Base-by-base conservation (phyloP, 257 asterid genomes). In the Verbascum thapsus region DNA sequence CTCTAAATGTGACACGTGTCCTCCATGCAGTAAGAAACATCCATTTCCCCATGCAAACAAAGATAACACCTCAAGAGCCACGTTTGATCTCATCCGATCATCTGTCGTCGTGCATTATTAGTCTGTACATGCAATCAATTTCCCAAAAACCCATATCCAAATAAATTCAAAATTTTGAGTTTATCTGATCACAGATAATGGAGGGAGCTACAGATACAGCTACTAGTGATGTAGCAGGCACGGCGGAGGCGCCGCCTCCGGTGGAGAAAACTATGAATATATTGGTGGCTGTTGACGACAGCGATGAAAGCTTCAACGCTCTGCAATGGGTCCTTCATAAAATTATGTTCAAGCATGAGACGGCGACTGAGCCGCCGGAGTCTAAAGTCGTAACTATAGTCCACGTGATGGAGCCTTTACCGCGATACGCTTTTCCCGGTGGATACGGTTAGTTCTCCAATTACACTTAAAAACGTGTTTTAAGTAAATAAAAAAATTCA, bases 261-360 rank as follows among this genome's bases (percentile, higher is more conserved):
- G 67, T 0, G 32, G 66, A 12, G 53, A 51, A 19, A 63, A n/a
- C 17, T 59, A 74, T 72, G 78, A 77, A 78, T 7, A 72, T 81
- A 22, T n/a, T 86, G 70, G 84, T 84, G 70, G 88, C 88, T 0
- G 35, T 86, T 0, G 95, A 86, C 75, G 87, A 82, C 66, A 86
- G 91, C 76, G 83, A 85, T 0, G 88, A 87, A 64, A 84, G 88
- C 73, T 84, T 80, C 69, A 19, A 78, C 57, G 88, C 86, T 3
- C 86, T 87, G 1, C 72, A 45, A 4, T 87, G 92, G 92, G 58
- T 59, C 11, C 69, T 85, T 10, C 88, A 85, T 26, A 76, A 75
- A 1, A 38, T 85, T 26, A 26, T 26, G 6, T 38, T 80, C 74
- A 68, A 54, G 65, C 72, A 20, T 7, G 50, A 38, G 0, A 18